phyloP scores from a whole-genome alignment of 192 early-diverging fungal species.

The Gigaspora rosea region DNA sequence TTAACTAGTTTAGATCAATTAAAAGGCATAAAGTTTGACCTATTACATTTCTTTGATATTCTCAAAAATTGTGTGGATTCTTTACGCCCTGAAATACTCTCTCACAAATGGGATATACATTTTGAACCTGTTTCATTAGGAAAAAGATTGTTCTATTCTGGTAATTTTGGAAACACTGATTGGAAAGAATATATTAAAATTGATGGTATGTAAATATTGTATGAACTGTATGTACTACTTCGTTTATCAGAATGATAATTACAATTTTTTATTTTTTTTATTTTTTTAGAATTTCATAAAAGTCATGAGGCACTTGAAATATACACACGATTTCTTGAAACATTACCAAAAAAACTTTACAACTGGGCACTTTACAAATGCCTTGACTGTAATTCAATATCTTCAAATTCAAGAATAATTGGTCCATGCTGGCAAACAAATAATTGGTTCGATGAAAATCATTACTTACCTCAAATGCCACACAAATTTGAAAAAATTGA shows the following conservation, averaged over 20 bases:
- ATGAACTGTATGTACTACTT: background rate
- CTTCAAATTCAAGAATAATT: background rate
- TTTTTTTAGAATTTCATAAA: slow-evolving; percentile 5
- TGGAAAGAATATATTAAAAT: slow-evolving; percentile 14
- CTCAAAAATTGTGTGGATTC: slow-evolving; percentile 7
- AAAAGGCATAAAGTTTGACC: slow-evolving; percentile 1
- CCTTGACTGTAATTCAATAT: background rate
- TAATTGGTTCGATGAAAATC: background rate
- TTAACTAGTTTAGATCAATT: background rate
- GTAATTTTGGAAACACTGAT: background rate
- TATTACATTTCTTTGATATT: slow-evolving; percentile 19
- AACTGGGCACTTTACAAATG: slow-evolving; percentile 9
- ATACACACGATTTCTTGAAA: slow-evolving; percentile 3
- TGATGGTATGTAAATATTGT: slow-evolving; percentile 12
- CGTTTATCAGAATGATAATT: background rate
- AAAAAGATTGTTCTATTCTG: background rate
- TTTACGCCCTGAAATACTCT: background rate
- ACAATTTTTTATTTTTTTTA: background rate
- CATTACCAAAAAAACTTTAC: slow-evolving; percentile 5
- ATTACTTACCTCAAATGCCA: slow-evolving; percentile 1
- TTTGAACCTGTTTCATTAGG: background rate
- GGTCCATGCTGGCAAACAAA: slow-evolving; percentile 9
- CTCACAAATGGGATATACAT: slow-evolving; percentile 8
- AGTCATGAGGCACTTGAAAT: background rate
- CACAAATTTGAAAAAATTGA: slow-evolving; percentile 12